Conservation (phyloP, 352 stramenopile genomes). For the Globisporangium cystogenes region DNA sequence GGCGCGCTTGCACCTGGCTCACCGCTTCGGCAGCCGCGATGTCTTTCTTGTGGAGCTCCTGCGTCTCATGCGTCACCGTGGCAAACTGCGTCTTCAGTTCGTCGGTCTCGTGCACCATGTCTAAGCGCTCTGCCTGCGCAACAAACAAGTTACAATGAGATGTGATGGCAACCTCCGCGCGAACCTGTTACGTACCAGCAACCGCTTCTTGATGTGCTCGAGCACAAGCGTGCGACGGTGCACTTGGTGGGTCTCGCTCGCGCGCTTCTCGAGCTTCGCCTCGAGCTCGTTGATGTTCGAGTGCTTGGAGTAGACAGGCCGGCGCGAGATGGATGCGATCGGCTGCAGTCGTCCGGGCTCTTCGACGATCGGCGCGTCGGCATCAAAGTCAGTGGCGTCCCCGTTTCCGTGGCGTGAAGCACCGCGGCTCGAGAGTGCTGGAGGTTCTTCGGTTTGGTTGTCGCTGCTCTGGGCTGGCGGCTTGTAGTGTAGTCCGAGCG, state of each 20-base stretch:
- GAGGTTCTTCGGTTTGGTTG: constrained; percentile 19
- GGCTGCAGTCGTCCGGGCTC: constrained; percentile 55
- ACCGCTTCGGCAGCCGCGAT: constrained; percentile 65
- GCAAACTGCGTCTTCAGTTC: constrained; percentile 54
- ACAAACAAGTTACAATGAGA: neutral
- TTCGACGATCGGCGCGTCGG: constrained; percentile 25
- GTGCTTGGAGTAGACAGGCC: constrained; percentile 80
- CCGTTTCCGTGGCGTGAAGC: neutral
- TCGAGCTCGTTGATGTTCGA: constrained; percentile 79
- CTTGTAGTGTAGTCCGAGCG: constrained; percentile 57
- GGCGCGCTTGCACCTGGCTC: constrained; percentile 57
- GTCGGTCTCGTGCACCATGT: constrained; percentile 47
- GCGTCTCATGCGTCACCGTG: constrained; percentile 56
- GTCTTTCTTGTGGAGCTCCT: constrained; percentile 77
- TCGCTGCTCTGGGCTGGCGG: neutral
- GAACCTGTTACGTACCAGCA: constrained; percentile 27
- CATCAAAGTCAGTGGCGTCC: neutral
- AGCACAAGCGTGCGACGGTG: constrained; percentile 58
- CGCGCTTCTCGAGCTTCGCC: constrained; percentile 47
- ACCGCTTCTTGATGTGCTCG: constrained; percentile 76
- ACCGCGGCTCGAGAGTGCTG: neutral
- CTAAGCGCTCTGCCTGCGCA: constrained; percentile 37
- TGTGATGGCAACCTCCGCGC: neutral
- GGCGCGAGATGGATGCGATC: constrained; percentile 67
- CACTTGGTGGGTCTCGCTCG: constrained; percentile 53